phyloP scores from a whole-genome alignment of 2,329 filamentous ascomycete species.

The Paracorniculantispora psalliotae region DNA sequence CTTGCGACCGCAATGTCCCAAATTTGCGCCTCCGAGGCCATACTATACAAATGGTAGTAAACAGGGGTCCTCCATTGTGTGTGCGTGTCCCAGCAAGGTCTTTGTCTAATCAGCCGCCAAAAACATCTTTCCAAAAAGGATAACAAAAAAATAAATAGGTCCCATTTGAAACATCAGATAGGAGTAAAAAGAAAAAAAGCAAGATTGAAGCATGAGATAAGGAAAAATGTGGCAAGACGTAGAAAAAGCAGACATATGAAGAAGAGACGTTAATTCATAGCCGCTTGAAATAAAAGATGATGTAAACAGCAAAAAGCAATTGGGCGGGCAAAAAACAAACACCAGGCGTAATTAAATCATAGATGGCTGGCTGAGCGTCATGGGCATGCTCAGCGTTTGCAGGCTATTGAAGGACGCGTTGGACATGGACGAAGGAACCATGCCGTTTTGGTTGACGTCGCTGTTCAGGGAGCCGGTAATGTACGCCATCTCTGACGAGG shows the following conservation, averaged over 20 bases:
- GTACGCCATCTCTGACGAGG: conserved; percentile 64
- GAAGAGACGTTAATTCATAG: conserved; percentile 15
- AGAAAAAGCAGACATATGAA: conserved; percentile 16
- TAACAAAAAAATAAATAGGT: conserved; percentile 2
- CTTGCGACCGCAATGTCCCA: background rate
- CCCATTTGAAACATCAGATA: conserved; percentile 8
- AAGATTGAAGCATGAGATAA: conserved; percentile 9
- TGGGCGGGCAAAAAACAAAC: background rate
- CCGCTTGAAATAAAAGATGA: conserved; percentile 10
- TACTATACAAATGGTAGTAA: conserved; percentile 8
- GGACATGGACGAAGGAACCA: conserved; percentile 18
- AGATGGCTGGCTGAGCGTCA: conserved; percentile 55
- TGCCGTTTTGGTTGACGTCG: conserved; percentile 29
- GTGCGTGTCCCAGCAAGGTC: conserved; percentile 14
- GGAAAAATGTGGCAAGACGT: background rate
- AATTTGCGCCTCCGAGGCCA: background rate
- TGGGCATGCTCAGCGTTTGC: conserved; percentile 59
- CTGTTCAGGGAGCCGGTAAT: conserved; percentile 47
- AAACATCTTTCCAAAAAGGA: conserved; percentile 18
- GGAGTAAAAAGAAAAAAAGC: conserved; percentile 4
- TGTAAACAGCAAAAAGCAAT: conserved; percentile 2
- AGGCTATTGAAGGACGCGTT: conserved; percentile 49
- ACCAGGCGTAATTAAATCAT: conserved; percentile 35
- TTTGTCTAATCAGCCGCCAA: conserved; percentile 23
- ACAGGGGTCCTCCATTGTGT: background rate